phyloP scores from a whole-genome alignment of 345 rosid species.

The Dipteronia sinensis region DNA sequence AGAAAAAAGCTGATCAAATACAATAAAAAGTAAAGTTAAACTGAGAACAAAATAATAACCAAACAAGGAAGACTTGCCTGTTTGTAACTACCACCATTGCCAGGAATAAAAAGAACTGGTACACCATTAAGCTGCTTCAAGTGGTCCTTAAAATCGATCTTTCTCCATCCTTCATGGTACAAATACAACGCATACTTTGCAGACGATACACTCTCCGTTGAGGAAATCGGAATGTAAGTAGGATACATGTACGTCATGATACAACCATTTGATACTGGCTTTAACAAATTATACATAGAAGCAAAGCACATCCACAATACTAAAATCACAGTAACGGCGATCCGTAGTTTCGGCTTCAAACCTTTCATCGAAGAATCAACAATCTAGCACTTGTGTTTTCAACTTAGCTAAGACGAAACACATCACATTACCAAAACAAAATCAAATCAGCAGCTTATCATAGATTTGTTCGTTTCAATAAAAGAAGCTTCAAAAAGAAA shows the following conservation, averaged over 20 bases:
- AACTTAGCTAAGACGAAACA: not conserved
- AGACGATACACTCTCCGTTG: slow-evolving; percentile 38
- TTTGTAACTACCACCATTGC: slow-evolving; percentile 96
- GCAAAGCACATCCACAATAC: slow-evolving; percentile 55
- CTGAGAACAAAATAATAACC: not conserved
- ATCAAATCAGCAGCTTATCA: not conserved
- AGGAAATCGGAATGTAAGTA: slow-evolving; percentile 79
- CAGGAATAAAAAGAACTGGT: slow-evolving; percentile 94
- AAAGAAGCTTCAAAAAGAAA: no score
- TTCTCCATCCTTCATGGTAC: slow-evolving; percentile 98
- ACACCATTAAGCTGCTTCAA: slow-evolving; percentile 85
- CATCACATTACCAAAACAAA: not conserved
- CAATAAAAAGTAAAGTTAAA: not conserved
- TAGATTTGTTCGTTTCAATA: not conserved
- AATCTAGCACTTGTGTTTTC: not conserved
- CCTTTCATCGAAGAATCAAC: slow-evolving; percentile 42
- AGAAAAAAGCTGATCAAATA: not conserved
- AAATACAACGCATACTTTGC: slow-evolving; percentile 74
- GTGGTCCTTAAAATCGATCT: slow-evolving; percentile 79
- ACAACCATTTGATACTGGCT: slow-evolving; percentile 88
- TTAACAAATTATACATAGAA: slow-evolving; percentile 60
- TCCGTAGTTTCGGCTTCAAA: slow-evolving; percentile 50
- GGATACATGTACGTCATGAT: slow-evolving; percentile 98
- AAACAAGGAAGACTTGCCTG: slow-evolving; percentile 53
- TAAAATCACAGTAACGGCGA: slow-evolving; percentile 43